Base-by-base conservation (phyloP, 768 basidiomycete species). In the Naematelia encephala region DNA sequence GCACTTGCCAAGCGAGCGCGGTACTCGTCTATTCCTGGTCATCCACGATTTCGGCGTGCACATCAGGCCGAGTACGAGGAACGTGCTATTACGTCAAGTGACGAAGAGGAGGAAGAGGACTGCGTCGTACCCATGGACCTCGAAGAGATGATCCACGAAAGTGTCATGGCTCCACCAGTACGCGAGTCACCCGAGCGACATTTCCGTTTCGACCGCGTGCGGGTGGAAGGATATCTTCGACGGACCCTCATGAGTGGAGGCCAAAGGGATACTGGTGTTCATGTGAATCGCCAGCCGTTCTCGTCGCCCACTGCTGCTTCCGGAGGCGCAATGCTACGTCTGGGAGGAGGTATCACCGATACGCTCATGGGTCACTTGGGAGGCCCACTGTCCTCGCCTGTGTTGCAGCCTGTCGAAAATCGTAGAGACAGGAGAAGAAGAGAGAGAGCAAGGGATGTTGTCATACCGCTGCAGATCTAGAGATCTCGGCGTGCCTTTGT, bases 11-110 rank as follows among this genome's bases (percentile, higher is more conserved):
- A 60, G 39, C 57, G 60, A 42, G 66, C 66, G 12, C 49, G 69
- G 54, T 74, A 74, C 54, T 68, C 72, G 4, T 71, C 69, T 34
- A 74, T 74, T 26, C 72, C 72, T 22, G 72, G 72, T 25, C 72
- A 74, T 59, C 72, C 72, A 13, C 61, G 70, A 19, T 74, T 56
- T 49, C 34, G 69, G 25, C 61, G 61, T 16, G 71, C 71, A 30
- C 60, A 61, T 21, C 51, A 59, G 13, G 65, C 67, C 4, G 68
- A 67, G 29, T 43, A 53, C 3, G 49, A 58, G 16, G 69, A 68
- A 28, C 29, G 64, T 13, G 67, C 64, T 25, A 58, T 49, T 16
- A 66, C 67, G 1, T 59, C 63, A 11, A 47, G 60, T 19, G 64
- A 67, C 46, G 66, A 63, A 3, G 69, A 67, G 21, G 43, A 19